A percentile compares a stretch with the other conserved stretches of the same genome.
Conservation (phyloP, 805 yeast species). For the Starmerella bombicola region DNA sequence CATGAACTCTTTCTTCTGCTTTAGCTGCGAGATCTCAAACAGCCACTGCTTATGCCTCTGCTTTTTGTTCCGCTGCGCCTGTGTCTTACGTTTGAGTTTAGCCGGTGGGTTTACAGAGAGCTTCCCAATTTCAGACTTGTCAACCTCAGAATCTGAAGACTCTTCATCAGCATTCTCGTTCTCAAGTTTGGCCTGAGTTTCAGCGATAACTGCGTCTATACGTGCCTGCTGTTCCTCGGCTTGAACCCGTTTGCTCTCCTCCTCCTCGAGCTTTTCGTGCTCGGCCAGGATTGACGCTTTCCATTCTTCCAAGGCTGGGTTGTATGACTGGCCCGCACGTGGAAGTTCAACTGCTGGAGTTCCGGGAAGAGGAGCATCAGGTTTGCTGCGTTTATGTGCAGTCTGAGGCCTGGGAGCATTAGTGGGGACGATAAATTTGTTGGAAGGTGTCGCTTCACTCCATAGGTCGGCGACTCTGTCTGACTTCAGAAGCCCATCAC, state of each 20-base stretch:
- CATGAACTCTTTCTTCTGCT: slow-evolving; percentile 16
- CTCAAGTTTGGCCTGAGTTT: slow-evolving; percentile 33
- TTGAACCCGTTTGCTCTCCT: slow-evolving; percentile 50
- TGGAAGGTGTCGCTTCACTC: slow-evolving; percentile 32
- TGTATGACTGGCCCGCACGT: slow-evolving; percentile 83
- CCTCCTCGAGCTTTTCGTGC: slow-evolving; percentile 48
- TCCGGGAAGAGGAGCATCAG: slow-evolving; percentile 21
- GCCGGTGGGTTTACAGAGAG: slow-evolving; percentile 66
- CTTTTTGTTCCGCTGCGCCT: slow-evolving; percentile 58
- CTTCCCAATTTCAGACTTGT: slow-evolving; percentile 24
- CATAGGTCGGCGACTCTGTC: slow-evolving; percentile 52
- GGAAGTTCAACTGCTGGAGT: slow-evolving; percentile 37
- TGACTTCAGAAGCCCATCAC: slow-evolving; percentile 50
- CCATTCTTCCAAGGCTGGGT: slow-evolving; percentile 83
- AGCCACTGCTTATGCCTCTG: slow-evolving; percentile 53
- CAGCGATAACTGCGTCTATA: slow-evolving; percentile 41
- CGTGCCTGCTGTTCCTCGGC: slow-evolving; percentile 51
- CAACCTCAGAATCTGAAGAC: slow-evolving; percentile 26
- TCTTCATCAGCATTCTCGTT: slow-evolving; percentile 42
- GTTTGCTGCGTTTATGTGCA: slow-evolving; percentile 14
- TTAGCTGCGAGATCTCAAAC: slow-evolving; percentile 36
- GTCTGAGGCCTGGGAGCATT: slow-evolving; percentile 21
- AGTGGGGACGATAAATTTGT: not conserved
- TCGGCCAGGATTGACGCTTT: slow-evolving; percentile 54
- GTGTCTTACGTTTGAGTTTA: slow-evolving; percentile 57